Evolutionary conservation across 352 stramenopile genomes (phyloP), one percentile per base, ranked within the genome.

Genomic region (Globisporangium megalacanthum): DNA sequence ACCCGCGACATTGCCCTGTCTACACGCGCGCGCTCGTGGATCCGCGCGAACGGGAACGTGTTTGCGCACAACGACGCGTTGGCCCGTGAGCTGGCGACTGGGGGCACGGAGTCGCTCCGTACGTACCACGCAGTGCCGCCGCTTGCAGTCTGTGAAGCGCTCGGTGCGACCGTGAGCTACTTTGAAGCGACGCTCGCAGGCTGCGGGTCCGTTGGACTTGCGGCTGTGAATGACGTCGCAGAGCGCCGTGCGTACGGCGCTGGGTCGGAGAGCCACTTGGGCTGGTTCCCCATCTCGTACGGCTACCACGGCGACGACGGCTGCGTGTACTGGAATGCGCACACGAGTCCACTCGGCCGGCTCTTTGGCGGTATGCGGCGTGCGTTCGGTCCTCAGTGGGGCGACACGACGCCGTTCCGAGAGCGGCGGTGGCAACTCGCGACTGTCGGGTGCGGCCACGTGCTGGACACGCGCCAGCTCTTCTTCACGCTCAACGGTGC

Each of bases 251-350:
- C 45, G 17, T 79, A 79, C 35, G 68, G 71, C 13, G 66, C 66
- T 45, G 68, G 68, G 17, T 70, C 68, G 6, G 63, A 66, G 42
- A 49, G 36, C 46, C 71, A 79, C 56, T 57, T 79, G 4, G 71
- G 71, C 2, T 79, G 71, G 71, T 63, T 58, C 19, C 57, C 66
- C 1, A 51, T 62, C 4, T 77, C 72, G 13, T 76, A 74, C 48
- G 72, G 72, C 33, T 77, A 72, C 60, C 72, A 80, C 49, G 60
- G 65, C 11, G 65, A 80, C 45, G 56, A 72, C 52, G 60, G 64
- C 13, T 53, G 45, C 14, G 49, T 78, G 44, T 72, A 75, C 56
- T 73, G 62, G 57, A 70, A 73, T 57, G 64, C 65, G 20, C 58
- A 52, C 10, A 50, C 15, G 0, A 35, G 45, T n/a, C 44, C 53